Base-by-base conservation (phyloP, 768 basidiomycete genomes). In the Panaeolus cyanescens region DNA sequence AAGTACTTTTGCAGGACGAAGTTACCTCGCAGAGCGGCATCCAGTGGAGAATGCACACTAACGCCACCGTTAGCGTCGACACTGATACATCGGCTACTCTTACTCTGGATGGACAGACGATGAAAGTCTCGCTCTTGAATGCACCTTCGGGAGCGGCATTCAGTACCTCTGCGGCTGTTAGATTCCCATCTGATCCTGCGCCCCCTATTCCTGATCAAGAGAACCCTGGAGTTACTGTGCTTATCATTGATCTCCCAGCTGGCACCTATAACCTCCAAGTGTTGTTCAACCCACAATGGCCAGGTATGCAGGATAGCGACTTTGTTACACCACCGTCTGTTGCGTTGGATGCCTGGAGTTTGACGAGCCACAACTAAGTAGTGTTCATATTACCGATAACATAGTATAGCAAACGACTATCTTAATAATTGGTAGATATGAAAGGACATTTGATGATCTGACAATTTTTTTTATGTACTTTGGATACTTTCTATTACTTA, bases 11-110 rank as follows among this genome's bases (percentile, higher is more conserved):
- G 50, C 96, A 96, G 73, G 96, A 98, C 75, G 97, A 99, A 70
- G 88, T 98, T 69, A 81, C 75, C 17, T 77, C 87, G 2, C 74
- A 81, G 32, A 78, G 73, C 5, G 66, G 80, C 20, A 72, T 97
- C 50, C 84, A 89, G 78, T 97, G 96, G 96, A 88, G 94, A 53
- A 92, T 93, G 83, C 95, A 99, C 75, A 98, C 96, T 59, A 99
- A 99, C 75, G 96, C 96, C 10, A 93, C 94, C 3, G 73, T 93
- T 34, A 67, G 72, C 59, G 68, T 71, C 40, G 71, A 74, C 57
- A 58, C 72, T 57, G 87, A 89, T 32, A 84, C 83, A 4, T 84
- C 88, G 1, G 96, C 95, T 1, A 93, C 89, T 3, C 78, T 99
- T 63, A 77, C 75, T 6, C 84, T 96, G 55, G 91, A 83, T 42